These are phyloP conservation scores for Groenewaldozyma tartarivorans DNA, from an alignment of 805 yeast species.

Conservation along the genomic window DNA sequence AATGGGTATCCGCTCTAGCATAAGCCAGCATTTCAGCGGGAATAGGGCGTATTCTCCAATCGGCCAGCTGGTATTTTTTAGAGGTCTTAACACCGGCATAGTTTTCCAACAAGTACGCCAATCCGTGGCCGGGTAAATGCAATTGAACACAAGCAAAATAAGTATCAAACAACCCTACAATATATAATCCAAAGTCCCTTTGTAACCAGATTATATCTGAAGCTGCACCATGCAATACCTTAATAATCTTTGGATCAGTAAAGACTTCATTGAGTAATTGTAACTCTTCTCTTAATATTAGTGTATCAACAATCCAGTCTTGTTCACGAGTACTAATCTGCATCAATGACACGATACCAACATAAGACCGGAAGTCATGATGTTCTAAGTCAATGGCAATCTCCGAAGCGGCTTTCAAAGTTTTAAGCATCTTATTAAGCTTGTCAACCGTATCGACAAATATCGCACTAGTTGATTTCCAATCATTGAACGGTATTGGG, in stretches of 20 bases:
- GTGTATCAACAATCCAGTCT: constrained; percentile 83
- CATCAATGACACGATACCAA: constrained; percentile 87
- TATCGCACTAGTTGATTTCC: constrained; percentile 45
- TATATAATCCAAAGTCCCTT: constrained; percentile 83
- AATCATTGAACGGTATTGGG: constrained; percentile 47
- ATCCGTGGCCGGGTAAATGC: constrained; percentile 72
- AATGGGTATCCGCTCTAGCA: constrained; percentile 94
- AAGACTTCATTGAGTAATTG: constrained; percentile 60
- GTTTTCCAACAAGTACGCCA: constrained; percentile 73
- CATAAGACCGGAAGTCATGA: constrained; percentile 83
- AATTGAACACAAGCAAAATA: constrained; percentile 76
- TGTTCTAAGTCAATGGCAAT: constrained; percentile 95
- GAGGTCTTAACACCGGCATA: constrained; percentile 81
- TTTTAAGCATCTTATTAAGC: constrained; percentile 45
- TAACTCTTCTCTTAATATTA: constrained; percentile 66
- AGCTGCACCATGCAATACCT: constrained; percentile 92
- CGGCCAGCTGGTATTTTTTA: constrained; percentile 91
- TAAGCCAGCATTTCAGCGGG: constrained; percentile 66
- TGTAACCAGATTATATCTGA: constrained; percentile 98
- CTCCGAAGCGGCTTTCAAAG: constrained; percentile 42
- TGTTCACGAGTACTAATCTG: constrained; percentile 75
- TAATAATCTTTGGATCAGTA: constrained; percentile 69
- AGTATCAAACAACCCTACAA: constrained; percentile 87
- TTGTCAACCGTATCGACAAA: constrained; percentile 61
- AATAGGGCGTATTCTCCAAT: constrained; percentile 90